Evolutionary conservation across 2,329 filamentous ascomycete genomes (phyloP), one percentile per base, ranked within the genome.

Genomic region (Claviceps paspali): DNA sequence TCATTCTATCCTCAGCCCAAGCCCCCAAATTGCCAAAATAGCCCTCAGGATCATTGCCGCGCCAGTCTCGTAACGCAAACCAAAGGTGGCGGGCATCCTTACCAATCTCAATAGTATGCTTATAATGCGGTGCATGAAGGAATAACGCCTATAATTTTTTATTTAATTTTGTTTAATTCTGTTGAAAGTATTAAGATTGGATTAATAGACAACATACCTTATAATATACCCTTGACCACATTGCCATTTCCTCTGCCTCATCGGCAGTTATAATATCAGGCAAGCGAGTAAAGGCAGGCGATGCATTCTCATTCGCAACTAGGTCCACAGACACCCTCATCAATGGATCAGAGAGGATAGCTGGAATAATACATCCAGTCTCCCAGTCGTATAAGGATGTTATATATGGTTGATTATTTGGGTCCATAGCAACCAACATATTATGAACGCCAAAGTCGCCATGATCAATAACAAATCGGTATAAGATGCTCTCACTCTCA

Each of bases 381-480:
- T 56, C 52, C 50, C 48, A 51, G 40, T 56, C 52, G 41, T 45
- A 53, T 8, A 56, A 34, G 10, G 50, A 55, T 21, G 52, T 54
- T 17, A 55, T 38, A 6, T 33, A 28, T 10, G 46, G 42, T 28
- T 41, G 30, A 15, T 42, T 41, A 6, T 41, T 35, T 10, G 23
- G 17, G 17, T 30, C 33, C 12, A 12, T 21, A 9, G 27, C 22
- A 19, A 42, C 18, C 1, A 48, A 48, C 46, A 50, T 52, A 33
- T 54, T 56, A 38, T 56, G 50, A 29, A 54, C 50, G 29, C 53
- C 53, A 41, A 52, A 56, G 41, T 56, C 52, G 11, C 52, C 52
- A 33, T 57, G 52, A 4, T 58, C 49, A 17, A 58, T 47, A 35
- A 56, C 54, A n/a, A 53, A 43, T 15, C 47, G 51, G 40, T 55